Base-by-base conservation (phyloP, 805 yeast species). In the Candida tallmaniae region DNA sequence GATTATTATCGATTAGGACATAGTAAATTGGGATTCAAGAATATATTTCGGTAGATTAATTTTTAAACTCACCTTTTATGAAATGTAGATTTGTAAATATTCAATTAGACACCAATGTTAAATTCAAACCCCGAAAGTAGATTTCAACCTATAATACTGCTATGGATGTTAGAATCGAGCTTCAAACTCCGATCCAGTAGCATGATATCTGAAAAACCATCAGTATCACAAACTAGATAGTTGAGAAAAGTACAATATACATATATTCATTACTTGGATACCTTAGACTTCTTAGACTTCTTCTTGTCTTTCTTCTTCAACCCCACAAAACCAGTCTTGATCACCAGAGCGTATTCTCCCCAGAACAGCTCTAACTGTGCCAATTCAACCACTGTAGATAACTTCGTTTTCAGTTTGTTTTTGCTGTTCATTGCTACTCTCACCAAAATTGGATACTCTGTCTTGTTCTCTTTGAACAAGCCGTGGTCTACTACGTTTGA, bases 241-340 rank as follows among this genome's bases (percentile, higher is more conserved):
- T n/a, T n/a, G n/a, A n/a, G n/a, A n/a, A n/a, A n/a, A n/a, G n/a
- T 20, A 20, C 10, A 29, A 17, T 23, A 20, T 20, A 7, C n/a
- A 23, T 25, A 32, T 24, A 27, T 27, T 20, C 31, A 27, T 5
- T 54, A 51, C 9, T 80, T 73, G 44, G 13, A 11, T 5, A 35
- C 39, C 22, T 39, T 42, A 44, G 61, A 68, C 53, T 72, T 68
- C 64, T 76, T 79, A 63, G 72, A 74, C 68, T 78, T 80, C 60
- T 78, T 79, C 68, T 85, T 86, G 40, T 83, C 86, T 65, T 85
- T 87, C 73, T 82, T 85, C 52, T 78, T 74, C 56, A 89, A 69
- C 1, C 95, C 96, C 3, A 64, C 63, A 56, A 84, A 76, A 4
- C 93, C 89, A 15, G 67, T 52, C 53, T 85, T 88, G 36, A 88